Percentiles rank a stretch among this genome's conserved stretches.
Evolutionary conservation across 2,329 filamentous ascomycete genomes (phyloP).

Genomic region (Fusarium setosum): DNA sequence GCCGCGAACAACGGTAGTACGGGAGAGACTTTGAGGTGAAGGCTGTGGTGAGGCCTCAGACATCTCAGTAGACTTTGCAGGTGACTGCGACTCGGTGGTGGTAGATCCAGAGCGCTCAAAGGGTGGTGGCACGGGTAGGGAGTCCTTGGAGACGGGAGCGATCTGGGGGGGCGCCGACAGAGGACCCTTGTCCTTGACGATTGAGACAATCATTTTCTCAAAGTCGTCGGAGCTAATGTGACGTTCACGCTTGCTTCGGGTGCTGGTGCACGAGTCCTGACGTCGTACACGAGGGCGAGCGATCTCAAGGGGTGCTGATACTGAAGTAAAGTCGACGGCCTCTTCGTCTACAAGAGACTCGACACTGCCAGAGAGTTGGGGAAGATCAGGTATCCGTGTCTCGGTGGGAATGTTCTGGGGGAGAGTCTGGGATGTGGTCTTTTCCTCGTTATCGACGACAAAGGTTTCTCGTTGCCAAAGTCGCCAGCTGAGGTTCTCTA

Average conservation of each 20-base stretch:
- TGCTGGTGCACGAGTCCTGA: conserved; percentile 77
- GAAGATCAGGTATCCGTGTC: conserved; percentile 64
- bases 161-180: conserved; percentile 55
- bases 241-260: conserved; percentile 81
- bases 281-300: conserved; percentile 75
- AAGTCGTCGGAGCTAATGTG: conserved; percentile 94
- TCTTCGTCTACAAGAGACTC: conserved; percentile 80
- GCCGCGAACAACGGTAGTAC: conserved; percentile 76
- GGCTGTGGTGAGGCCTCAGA: conserved; percentile 44
- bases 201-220: conserved; percentile 93
- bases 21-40: conserved; percentile 44
- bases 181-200: conserved; percentile 85
- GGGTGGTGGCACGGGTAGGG: conserved; percentile 43
- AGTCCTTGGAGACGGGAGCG: conserved; percentile 55
- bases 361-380: conserved; percentile 81
- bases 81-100: conserved; percentile 56
- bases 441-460: conserved; percentile 78
- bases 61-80: conserved; percentile 67
- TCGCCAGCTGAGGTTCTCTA: conserved; percentile 97
- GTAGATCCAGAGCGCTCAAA: conserved; percentile 58
- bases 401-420: conserved; percentile 62
- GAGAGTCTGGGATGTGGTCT: conserved; percentile 58
- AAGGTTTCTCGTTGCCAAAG: conserved; percentile 86
- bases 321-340: conserved; percentile 66
- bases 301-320: conserved; percentile 68